Base-by-base conservation (phyloP, 2,329 filamentous ascomycete genomes). In the Colletotrichum scovillei region DNA sequence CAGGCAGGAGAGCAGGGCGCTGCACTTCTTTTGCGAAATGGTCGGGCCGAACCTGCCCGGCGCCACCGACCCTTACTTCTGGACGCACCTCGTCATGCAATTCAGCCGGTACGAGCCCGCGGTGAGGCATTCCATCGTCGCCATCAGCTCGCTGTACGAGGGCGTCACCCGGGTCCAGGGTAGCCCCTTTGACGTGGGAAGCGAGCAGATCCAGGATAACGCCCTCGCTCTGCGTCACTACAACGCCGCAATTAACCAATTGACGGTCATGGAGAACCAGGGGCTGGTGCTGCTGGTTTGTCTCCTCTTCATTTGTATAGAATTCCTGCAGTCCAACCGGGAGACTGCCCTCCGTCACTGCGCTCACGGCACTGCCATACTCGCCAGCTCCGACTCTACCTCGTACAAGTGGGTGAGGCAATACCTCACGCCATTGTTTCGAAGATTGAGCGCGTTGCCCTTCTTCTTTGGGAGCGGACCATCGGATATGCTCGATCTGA, bases 231-330 rank as follows among this genome's bases (percentile, higher is more conserved):
- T 75, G 24, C 81, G 81, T 63, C 76, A 81, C 1, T 76, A 77
- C 55, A 77, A 80, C 14, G 76, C 81, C 77, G 77, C 81, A 71
- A 73, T 73, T 6, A 65, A 58, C 4, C 32, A 73, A 24, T 35
- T 75, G 12, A 78, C 80, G 32, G 78, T 79, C 1, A 80, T 82
- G 24, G 19, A 59, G 32, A 65, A 68, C 49, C 52, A 64, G 72
- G 30, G 76, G 75, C 1, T 83, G 0, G 80, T 80, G 0, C 76
- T 89, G 19, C 79, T 88, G 4, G 84, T 85, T 5, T 88, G 87
- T 73, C 78, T 88, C 0, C 79, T 89, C 28, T 88, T 89, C 70
- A 85, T 87, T 26, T 88, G 87, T 73, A 84, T 89, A 63, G 88
- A 89, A 76, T 86, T 87, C 74, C 80, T 90, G 66, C 86, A 86